These are phyloP conservation scores for Canariomyces notabilis DNA, from an alignment of 2,329 filamentous ascomycete genomes.

Conservation along the genomic window DNA sequence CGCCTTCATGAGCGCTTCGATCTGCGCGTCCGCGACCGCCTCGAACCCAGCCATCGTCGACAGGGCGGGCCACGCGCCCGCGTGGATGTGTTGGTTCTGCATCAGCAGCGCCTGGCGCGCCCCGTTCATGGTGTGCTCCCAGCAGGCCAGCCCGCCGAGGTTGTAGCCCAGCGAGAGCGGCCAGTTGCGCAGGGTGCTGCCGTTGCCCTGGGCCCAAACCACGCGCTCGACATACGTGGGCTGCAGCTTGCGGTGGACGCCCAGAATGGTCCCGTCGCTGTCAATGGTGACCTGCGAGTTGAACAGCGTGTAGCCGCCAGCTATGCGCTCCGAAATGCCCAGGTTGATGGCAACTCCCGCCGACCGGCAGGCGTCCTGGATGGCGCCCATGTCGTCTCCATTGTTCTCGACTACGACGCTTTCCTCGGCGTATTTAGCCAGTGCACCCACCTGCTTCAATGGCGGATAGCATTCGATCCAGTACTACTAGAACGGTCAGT, in stretches of 20 bases:
- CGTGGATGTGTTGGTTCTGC: conserved; percentile 28
- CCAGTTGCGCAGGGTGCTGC: conserved; percentile 23
- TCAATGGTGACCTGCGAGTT: conserved; percentile 29
- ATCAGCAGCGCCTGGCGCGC: conserved; percentile 30
- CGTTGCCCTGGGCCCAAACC: conserved; percentile 30
- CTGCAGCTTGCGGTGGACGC: conserved; percentile 31
- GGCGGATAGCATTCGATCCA: conserved; percentile 26
- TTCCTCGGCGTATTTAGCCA: conserved; percentile 23
- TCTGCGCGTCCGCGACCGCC: conserved; percentile 37
- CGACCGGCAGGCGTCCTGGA: conserved; percentile 21
- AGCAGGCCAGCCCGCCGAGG: conserved; percentile 30
- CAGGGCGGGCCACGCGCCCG: conserved; percentile 30
- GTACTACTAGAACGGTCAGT: conserved; percentile 15
- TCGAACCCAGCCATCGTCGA: conserved; percentile 35
- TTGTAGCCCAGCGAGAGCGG: conserved; percentile 12
- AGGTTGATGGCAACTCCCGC: conserved; percentile 21
- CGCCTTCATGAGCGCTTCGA: conserved; percentile 42
- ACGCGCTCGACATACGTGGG: conserved; percentile 29
- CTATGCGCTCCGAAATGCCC: conserved; percentile 26
- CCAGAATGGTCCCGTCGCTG: conserved; percentile 24
- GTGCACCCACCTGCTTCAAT: conserved; percentile 19
- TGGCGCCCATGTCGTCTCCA: conserved; percentile 16
- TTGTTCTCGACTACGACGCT: conserved; percentile 19
- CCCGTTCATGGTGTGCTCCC: conserved; percentile 31
- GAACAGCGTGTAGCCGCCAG: conserved; percentile 27